Evolutionary conservation across 371 early-diverging fungal genomes (phyloP).

Genomic region (Mortierella polycephala): DNA sequence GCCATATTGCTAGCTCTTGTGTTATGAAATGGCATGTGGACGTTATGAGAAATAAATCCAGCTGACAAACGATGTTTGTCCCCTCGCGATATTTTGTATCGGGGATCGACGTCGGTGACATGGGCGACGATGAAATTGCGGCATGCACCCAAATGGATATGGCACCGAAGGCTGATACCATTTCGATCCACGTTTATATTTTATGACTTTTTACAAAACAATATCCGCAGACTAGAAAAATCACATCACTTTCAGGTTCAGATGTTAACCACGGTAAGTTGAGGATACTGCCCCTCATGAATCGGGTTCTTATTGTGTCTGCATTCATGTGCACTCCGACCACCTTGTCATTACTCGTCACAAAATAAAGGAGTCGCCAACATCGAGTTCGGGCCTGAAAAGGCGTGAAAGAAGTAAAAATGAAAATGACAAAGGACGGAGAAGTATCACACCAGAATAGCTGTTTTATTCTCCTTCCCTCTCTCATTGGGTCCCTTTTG

Average conservation of each 20-base stretch:
- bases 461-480: neutral
- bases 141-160: too few species aligned
- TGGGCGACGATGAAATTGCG: too few species aligned
- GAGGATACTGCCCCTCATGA: too few species aligned
- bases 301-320: too few species aligned
- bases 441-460: neutral
- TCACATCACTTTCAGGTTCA: neutral
- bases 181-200: neutral
- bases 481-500: neutral
- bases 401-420: neutral
- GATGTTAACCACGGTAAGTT: too few species aligned
- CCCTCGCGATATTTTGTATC: too few species aligned
- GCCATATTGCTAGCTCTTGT: neutral
- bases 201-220: neutral
- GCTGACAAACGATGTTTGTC: too few species aligned
- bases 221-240: neutral
- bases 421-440: neutral
- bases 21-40: neutral
- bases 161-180: neutral
- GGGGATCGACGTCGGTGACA: too few species aligned
- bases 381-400: constrained; percentile 8
- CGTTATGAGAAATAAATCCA: neutral
- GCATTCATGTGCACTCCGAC: too few species aligned
- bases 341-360: too few species aligned
- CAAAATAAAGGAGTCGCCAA: neutral